A percentile compares a stretch with the other conserved stretches of the same genome.
These are phyloP conservation scores for Paramecium sexaurelia DNA, from an alignment of 73 alveolate species.

Conservation along the genomic window DNA sequence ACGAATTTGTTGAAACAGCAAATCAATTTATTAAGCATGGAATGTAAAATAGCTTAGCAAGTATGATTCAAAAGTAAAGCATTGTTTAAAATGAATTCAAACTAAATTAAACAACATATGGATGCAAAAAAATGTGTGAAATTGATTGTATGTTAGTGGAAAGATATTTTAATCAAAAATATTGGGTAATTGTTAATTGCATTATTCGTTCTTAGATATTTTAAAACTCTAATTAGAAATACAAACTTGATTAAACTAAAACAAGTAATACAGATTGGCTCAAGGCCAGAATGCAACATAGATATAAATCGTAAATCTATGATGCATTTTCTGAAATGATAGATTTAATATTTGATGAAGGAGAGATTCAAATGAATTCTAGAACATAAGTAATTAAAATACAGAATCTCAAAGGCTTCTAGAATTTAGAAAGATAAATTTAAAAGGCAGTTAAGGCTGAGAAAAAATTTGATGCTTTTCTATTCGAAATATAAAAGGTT, in stretches of 20 bases:
- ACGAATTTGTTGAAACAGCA: not conserved
- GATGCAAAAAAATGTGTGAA: constrained; percentile 32
- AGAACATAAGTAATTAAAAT: not conserved
- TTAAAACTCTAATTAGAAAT: constrained; percentile 17
- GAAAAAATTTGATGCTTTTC: not conserved
- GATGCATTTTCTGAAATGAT: constrained; percentile 52
- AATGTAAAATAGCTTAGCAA: not conserved
- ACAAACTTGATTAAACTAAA: not conserved
- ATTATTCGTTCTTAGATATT: not conserved
- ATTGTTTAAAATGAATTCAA: constrained; percentile 8
- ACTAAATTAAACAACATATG: constrained; percentile 15
- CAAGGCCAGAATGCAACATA: constrained; percentile 6
- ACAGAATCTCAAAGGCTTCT: constrained; percentile 15
- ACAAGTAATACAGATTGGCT: constrained; percentile 11
- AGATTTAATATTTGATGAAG: not conserved
- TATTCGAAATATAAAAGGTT: constrained; percentile 22
- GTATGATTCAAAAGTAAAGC: not conserved
- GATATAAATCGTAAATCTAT: not conserved
- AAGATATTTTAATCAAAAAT: constrained; percentile 41
- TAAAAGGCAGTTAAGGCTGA: not conserved
- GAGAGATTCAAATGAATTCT: constrained; percentile 24
- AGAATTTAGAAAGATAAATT: constrained; percentile 32
- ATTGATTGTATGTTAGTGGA: constrained; percentile 28
- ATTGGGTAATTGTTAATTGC: constrained; percentile 13
- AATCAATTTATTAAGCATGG: not conserved